A percentile compares a stretch with the other conserved stretches of the same genome.
Evolutionary conservation across 2,329 filamentous ascomycete species (phyloP).

Genomic region (Colletotrichum sp.): DNA sequence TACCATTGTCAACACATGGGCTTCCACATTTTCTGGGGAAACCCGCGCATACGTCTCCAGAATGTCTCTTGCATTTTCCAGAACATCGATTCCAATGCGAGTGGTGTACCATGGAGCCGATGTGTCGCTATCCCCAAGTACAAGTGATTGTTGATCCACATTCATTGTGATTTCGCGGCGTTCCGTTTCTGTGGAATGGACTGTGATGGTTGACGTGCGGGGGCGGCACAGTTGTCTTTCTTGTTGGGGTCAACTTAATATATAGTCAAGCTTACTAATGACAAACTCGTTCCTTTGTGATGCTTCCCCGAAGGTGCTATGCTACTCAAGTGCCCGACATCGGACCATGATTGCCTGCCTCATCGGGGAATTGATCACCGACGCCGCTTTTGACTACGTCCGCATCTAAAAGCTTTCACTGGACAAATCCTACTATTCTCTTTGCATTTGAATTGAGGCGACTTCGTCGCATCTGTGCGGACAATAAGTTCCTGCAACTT

Average conservation of each 20-base stretch:
- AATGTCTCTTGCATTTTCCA: not conserved
- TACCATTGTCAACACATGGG: not conserved
- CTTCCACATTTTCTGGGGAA: not conserved
- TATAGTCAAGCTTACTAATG: not conserved
- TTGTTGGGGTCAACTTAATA: not conserved
- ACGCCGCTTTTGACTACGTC: too few relatives aligned
- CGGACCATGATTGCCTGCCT: not conserved
- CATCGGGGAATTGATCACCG: not conserved
- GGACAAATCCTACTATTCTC: not conserved
- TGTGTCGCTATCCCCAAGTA: not conserved
- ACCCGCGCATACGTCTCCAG: not conserved
- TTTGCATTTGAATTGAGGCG: not conserved
- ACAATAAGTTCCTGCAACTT: not conserved
- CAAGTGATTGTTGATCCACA: not conserved
- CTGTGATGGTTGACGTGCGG: not conserved
- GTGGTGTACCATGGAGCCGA: not conserved
- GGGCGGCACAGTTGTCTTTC: fast-evolving
- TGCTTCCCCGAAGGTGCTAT: not conserved
- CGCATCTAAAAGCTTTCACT: too few relatives aligned
- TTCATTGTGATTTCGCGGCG: not conserved
- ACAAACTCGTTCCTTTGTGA: not conserved
- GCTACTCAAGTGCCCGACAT: not conserved
- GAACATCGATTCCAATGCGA: not conserved
- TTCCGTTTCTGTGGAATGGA: not conserved
- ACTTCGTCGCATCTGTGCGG: not conserved